Conservation (phyloP, 345 rosid species). For the Ceriops zippeliana region DNA sequence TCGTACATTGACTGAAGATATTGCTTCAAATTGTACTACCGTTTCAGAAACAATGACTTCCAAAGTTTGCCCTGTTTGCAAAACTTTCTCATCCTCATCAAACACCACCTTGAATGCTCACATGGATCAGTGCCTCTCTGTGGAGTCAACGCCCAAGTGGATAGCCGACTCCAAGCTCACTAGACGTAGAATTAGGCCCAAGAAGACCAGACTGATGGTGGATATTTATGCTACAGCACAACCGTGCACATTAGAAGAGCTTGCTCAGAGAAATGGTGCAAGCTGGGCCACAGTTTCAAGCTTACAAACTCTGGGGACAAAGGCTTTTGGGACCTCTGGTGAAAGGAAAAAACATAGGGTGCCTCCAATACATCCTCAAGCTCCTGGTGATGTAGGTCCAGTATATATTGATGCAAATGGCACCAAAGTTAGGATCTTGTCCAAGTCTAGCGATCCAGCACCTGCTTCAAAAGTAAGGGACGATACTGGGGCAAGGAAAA, state of each 20-base stretch:
- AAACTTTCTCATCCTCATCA: slow-evolving; percentile 87
- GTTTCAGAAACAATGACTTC: slow-evolving; percentile 72
- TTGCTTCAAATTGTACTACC: slow-evolving; percentile 52
- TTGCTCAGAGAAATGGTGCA: slow-evolving; percentile 79
- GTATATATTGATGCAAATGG: slow-evolving; percentile 88
- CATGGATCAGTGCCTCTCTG: slow-evolving; percentile 93
- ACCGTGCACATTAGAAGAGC: slow-evolving; percentile 79
- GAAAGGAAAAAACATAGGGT: slow-evolving; percentile 39
- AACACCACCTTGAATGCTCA: slow-evolving; percentile 99
- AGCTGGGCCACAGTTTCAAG: slow-evolving; percentile 50
- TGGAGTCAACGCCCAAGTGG: slow-evolving; percentile 61
- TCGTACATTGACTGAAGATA: slow-evolving; percentile 59
- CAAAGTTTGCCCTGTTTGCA: slow-evolving; percentile 98
- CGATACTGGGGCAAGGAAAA: slow-evolving; percentile 22
- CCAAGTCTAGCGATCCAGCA: slow-evolving; percentile 46
- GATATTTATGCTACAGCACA: slow-evolving; percentile 71
- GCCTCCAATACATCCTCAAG: slow-evolving; percentile 41
- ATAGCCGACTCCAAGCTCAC: slow-evolving; percentile 51
- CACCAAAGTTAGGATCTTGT: slow-evolving; percentile 78
- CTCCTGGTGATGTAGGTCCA: slow-evolving; percentile 62
- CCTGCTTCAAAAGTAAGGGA: slow-evolving; percentile 21
- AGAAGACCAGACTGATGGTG: slow-evolving; percentile 71
- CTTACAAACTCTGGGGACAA: slow-evolving; percentile 43
- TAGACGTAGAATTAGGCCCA: slow-evolving; percentile 69
- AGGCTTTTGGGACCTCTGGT: slow-evolving; percentile 25